Evolutionary conservation across 2,329 filamentous ascomycete genomes (phyloP).

Genomic region (Orbilia blumenaviensis): DNA sequence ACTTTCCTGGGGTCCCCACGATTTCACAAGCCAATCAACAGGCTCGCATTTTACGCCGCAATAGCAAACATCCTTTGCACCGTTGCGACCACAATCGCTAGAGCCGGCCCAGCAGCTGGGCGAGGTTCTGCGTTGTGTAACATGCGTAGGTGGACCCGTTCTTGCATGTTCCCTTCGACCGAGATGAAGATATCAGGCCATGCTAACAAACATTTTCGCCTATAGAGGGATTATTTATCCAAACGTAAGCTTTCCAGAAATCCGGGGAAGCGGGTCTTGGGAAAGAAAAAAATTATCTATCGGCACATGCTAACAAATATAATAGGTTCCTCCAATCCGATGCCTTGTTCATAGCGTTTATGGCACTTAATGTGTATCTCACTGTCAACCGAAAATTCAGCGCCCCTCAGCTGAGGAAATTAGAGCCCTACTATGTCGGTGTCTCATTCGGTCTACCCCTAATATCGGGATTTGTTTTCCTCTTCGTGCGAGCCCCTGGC

Average conservation of each 20-base stretch:
- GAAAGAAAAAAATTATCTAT: neutral
- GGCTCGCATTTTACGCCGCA: constrained; percentile 82
- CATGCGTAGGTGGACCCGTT: constrained; percentile 61
- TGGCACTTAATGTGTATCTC: constrained; percentile 84
- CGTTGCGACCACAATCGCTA: constrained; percentile 77
- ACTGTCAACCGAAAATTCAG: constrained; percentile 81
- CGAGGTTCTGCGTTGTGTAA: constrained; percentile 70
- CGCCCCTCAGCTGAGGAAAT: constrained; percentile 69
- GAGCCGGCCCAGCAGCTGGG: constrained; percentile 67
- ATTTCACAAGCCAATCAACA: constrained; percentile 87
- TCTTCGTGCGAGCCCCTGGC: constrained; percentile 68
- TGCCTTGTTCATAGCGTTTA: constrained; percentile 78
- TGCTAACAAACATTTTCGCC: constrained; percentile 36
- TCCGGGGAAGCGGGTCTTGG: neutral
- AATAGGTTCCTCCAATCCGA: constrained; percentile 79
- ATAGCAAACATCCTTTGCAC: constrained; percentile 83
- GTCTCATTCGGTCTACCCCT: constrained; percentile 78
- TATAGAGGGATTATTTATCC: constrained; percentile 79
- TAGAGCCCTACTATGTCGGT: constrained; percentile 76
- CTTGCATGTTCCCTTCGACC: constrained; percentile 26
- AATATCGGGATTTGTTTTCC: constrained; percentile 72
- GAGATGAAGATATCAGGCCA: constrained; percentile 22
- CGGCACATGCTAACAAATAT: constrained; percentile 36
- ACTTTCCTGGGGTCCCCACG: constrained; percentile 74
- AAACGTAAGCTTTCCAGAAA: constrained; percentile 71